A percentile compares a stretch with the other conserved stretches of the same genome.
Conservation (phyloP, 1,284 basidiomycete species). For the Phaffia rhodozyma region DNA sequence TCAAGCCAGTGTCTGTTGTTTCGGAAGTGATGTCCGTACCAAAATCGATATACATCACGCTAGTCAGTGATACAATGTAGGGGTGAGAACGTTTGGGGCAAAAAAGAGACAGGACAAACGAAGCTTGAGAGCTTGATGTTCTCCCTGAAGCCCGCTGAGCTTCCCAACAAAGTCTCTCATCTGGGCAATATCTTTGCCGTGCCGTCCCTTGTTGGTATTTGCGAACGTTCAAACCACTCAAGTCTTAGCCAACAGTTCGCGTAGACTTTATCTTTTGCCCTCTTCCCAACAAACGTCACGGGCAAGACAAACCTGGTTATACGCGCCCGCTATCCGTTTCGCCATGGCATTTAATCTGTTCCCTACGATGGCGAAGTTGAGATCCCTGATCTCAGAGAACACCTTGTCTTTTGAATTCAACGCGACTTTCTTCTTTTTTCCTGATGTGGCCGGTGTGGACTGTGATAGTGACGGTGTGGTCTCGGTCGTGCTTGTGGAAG, state of each 20-base stretch:
- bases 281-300: not conserved
- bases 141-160: constrained; percentile 77
- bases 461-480: constrained; percentile 36
- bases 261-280: constrained; percentile 22
- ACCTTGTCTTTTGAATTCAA: constrained; percentile 69
- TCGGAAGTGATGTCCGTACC: no score
- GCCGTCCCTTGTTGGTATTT: no score
- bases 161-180: constrained; percentile 91
- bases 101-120: constrained; percentile 45
- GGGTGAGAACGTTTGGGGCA: not conserved
- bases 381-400: constrained; percentile 69
- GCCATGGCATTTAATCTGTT: constrained; percentile 70
- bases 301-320: constrained; percentile 48
- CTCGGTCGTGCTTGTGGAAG: constrained; percentile 37
- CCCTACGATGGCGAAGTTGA: constrained; percentile 91
- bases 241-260: constrained; percentile 25
- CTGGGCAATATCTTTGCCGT: constrained; percentile 84
- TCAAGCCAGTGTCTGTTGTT: constrained; percentile 72
- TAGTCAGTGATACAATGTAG: not conserved
- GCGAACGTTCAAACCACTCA: constrained; percentile 1
- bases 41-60: not conserved
- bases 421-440: constrained; percentile 73
- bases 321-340: constrained; percentile 75
- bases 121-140: constrained; percentile 75
- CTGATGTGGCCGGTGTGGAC: constrained; percentile 49